Evolutionary conservation across 495 filamentous ascomycete species (phyloP).

Genomic region (Chaetomium fimeti): DNA sequence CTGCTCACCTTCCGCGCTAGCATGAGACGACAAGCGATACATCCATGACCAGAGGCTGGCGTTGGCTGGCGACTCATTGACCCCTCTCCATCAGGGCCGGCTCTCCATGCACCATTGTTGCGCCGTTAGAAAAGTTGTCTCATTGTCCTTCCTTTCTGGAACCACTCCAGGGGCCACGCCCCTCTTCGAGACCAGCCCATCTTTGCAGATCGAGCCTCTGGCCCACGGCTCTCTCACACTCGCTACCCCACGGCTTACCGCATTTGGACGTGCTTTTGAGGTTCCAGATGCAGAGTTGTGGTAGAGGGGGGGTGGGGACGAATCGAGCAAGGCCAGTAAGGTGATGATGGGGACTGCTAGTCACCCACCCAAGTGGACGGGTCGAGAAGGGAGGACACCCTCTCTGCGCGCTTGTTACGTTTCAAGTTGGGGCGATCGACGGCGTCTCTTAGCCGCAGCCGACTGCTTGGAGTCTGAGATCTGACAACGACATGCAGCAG

Average conservation of each 20-base stretch:
- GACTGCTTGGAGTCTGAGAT: slow-evolving; percentile 22
- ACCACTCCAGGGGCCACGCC: slow-evolving; percentile 1
- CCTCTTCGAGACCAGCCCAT: background rate
- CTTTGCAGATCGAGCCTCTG: slow-evolving; percentile 8
- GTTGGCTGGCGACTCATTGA: slow-evolving; percentile 18
- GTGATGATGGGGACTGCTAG: slow-evolving; percentile 11
- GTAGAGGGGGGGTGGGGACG: slow-evolving; percentile 11
- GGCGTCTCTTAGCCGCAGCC: slow-evolving; percentile 31
- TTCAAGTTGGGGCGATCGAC: slow-evolving; percentile 32
- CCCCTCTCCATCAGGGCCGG: slow-evolving; percentile 14
- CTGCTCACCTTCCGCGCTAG: slow-evolving; percentile 40
- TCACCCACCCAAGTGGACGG: slow-evolving; percentile 22
- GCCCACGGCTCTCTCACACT: slow-evolving; percentile 5
- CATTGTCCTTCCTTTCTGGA: slow-evolving; percentile 10
- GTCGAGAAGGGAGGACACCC: slow-evolving; percentile 11
- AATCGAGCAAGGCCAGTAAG: background rate
- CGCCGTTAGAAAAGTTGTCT: slow-evolving; percentile 21
- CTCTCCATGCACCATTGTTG: slow-evolving; percentile 27
- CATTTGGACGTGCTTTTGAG: slow-evolving; percentile 15
- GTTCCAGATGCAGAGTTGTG: slow-evolving; percentile 18
- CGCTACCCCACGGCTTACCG: slow-evolving; percentile 20
- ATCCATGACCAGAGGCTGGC: slow-evolving; percentile 34
- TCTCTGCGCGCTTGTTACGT: slow-evolving; percentile 38
- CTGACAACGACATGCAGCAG: slow-evolving; percentile 16
- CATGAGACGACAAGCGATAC: slow-evolving; percentile 25